These are phyloP conservation scores for Neonectria ditissima DNA, from an alignment of 2,329 filamentous ascomycete genomes.

Conservation along the genomic window DNA sequence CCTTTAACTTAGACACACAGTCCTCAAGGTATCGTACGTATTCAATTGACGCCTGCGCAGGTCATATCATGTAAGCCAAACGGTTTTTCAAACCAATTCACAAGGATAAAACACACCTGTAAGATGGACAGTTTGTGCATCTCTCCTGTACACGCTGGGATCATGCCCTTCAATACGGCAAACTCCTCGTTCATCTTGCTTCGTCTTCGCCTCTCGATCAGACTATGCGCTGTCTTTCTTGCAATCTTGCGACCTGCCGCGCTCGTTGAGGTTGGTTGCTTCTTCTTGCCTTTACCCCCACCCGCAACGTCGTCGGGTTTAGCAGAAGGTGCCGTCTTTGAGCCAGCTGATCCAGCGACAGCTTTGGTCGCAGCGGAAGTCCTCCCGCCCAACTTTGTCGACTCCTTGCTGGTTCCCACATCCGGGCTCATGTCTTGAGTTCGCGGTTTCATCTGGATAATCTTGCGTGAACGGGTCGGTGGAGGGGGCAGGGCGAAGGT, in stretches of 20 bases:
- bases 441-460: constrained; percentile 95
- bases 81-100: neutral
- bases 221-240: constrained; percentile 93
- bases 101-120: constrained; percentile 70
- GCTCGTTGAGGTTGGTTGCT: constrained; percentile 79
- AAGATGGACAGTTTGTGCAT: constrained; percentile 98
- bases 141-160: constrained; percentile 93
- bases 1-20: constrained; percentile 84
- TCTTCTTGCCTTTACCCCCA: constrained; percentile 71
- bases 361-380: constrained; percentile 31
- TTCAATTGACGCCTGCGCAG: constrained; percentile 86
- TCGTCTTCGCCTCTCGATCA: constrained; percentile 89
- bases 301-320: constrained; percentile 33
- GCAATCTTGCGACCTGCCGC: constrained; percentile 95
- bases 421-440: constrained; percentile 54
- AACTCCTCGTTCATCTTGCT: constrained; percentile 99
- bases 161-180: constrained; percentile 91
- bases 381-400: constrained; percentile 40
- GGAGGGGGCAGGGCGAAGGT: constrained; percentile 89
- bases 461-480: constrained; percentile 91
- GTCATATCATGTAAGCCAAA: constrained; percentile 22
- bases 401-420: constrained; percentile 40
- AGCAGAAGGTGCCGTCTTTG: constrained; percentile 37
- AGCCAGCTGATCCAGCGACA: constrained; percentile 28
- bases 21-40: constrained; percentile 95